Conservation (phyloP, 345 rosid species). For the Boechera divaricarpa region DNA sequence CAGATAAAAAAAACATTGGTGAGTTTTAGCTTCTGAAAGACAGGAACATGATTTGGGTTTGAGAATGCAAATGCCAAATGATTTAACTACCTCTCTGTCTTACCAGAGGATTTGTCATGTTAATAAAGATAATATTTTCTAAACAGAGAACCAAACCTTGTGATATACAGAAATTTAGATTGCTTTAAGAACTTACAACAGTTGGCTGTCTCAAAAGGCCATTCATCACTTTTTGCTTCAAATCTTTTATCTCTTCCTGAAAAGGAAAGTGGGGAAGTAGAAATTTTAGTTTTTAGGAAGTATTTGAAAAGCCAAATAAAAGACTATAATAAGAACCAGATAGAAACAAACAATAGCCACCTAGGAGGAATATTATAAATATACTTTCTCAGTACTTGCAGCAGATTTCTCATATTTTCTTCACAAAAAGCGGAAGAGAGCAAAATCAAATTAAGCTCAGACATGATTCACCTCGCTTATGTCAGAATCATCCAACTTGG, state of each 20-base stretch:
- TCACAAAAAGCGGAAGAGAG: not conserved
- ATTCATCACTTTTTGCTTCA: slow-evolving; percentile 37
- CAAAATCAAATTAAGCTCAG: not conserved
- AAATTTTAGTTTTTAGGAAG: slow-evolving; percentile 20
- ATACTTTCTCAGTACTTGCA: not conserved
- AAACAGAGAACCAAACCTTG: slow-evolving; percentile 10
- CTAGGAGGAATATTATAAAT: not conserved
- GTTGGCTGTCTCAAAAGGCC: slow-evolving; percentile 44
- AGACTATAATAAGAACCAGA: not conserved
- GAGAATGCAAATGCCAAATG: slow-evolving; percentile 1
- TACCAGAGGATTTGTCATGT: not conserved
- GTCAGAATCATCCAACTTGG: slow-evolving; percentile 47
- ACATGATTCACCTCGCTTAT: slow-evolving; percentile 34
- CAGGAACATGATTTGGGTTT: not conserved
- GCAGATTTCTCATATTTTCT: not conserved
- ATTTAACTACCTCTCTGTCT: not conserved
- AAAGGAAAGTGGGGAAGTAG: slow-evolving; percentile 8
- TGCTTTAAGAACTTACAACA: slow-evolving; percentile 34
- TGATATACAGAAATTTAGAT: slow-evolving; percentile 1
- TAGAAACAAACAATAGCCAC: slow-evolving; percentile 10
- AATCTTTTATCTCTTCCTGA: slow-evolving; percentile 42
- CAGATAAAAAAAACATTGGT: not conserved
- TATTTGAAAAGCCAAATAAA: not conserved
- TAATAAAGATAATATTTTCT: not conserved
- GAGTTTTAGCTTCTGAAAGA: not conserved